A percentile compares a stretch with the other conserved stretches of the same genome.
These are phyloP conservation scores for Verbascum thapsus DNA, from an alignment of 257 asterid genomes.

Conservation along the genomic window DNA sequence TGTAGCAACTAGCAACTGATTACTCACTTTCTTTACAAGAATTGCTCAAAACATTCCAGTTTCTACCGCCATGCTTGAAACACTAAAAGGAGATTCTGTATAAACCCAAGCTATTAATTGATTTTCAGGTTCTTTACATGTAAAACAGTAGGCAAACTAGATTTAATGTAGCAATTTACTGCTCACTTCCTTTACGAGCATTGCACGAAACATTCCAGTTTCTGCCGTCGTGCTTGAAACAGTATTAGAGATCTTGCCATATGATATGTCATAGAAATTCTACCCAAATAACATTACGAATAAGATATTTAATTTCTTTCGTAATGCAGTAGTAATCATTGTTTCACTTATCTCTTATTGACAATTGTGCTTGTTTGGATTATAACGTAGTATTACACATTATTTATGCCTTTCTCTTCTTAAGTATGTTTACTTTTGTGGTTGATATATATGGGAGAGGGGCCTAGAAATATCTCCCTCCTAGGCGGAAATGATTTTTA, in stretches of 20 bases:
- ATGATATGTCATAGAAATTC: conserved; percentile 15
- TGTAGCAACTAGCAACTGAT: neutral
- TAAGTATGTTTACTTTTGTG: too few relatives aligned
- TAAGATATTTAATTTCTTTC: too few relatives aligned
- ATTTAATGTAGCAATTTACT: neutral
- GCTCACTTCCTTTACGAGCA: conserved; percentile 12
- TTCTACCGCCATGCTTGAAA: too few relatives aligned
- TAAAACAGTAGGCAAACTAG: neutral
- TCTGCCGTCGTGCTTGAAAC: too few relatives aligned
- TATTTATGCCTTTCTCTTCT: too few relatives aligned
- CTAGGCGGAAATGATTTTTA: too few relatives aligned
- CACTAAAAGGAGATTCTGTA: neutral
- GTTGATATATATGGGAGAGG: too few relatives aligned
- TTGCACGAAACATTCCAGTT: neutral
- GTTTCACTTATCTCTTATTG: too few relatives aligned
- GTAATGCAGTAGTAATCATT: too few relatives aligned
- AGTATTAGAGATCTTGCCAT: neutral
- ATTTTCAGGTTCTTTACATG: neutral
- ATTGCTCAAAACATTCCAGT: neutral
- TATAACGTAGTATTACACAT: too few relatives aligned
- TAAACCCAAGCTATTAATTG: neutral
- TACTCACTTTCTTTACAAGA: conserved; percentile 7
- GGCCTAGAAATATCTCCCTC: too few relatives aligned
- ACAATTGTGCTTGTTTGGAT: too few relatives aligned
- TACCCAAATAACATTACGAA: neutral